These are phyloP conservation scores for Saturnispora bothae DNA, from an alignment of 805 yeast species.

Conservation along the genomic window DNA sequence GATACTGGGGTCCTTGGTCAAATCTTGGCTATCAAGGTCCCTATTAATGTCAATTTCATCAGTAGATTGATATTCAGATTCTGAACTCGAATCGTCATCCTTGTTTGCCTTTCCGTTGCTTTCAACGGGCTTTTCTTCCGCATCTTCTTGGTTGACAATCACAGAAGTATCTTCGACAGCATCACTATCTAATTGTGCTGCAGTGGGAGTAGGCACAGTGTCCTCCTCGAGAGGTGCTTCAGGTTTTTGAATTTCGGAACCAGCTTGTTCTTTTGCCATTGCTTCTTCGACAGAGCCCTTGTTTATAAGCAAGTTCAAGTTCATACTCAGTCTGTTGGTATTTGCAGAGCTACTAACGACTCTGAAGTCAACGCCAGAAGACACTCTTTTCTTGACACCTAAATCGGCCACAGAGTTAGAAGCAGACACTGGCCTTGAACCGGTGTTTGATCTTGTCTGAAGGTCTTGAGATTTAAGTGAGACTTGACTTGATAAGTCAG, in stretches of 20 bases:
- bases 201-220: neutral
- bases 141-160: too few species aligned
- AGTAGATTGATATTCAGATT: neutral
- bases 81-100: neutral
- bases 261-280: too few species aligned
- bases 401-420: too few species aligned
- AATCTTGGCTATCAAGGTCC: neutral
- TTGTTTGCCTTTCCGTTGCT: too few species aligned
- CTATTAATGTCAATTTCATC: neutral
- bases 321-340: slow-evolving; percentile 5
- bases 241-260: too few species aligned
- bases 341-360: slow-evolving; percentile 2
- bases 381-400: neutral
- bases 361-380: slow-evolving; percentile 5
- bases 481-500: too few species aligned
- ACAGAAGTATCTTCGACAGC: neutral
- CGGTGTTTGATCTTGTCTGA: neutral
- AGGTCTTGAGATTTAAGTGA: too few species aligned
- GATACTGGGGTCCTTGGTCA: neutral
- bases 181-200: neutral
- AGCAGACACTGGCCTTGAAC: too few species aligned
- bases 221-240: neutral
- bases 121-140: too few species aligned
- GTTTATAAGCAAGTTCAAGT: slow-evolving; percentile 1
- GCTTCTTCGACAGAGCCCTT: neutral